Evolutionary conservation across 1,284 basidiomycete genomes (phyloP).

Genomic region (Irpex sp.): DNA sequence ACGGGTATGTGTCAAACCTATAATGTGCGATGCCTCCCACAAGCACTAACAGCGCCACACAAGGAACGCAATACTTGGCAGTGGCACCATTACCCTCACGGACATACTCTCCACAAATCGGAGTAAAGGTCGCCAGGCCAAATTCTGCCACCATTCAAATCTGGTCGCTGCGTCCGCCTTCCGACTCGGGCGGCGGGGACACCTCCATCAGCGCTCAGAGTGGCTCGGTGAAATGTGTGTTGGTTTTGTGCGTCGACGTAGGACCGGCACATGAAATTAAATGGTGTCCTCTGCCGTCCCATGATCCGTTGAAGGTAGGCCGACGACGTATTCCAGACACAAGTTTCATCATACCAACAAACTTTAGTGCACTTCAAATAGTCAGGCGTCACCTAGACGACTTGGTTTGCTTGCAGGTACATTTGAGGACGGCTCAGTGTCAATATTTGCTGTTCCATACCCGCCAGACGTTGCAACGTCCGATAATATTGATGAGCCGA

Average conservation of each 20-base stretch:
- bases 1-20: conserved; percentile 17
- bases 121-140: conserved; percentile 48
- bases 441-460: conserved; percentile 74
- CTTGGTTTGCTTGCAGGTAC: conserved; percentile 80
- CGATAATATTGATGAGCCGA: conserved; percentile 21
- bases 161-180: conserved; percentile 42
- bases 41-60: conserved; percentile 37
- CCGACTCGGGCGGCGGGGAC: conserved; percentile 16
- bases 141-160: conserved; percentile 66
- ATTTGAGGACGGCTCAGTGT: conserved; percentile 81
- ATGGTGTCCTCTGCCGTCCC: conserved; percentile 86
- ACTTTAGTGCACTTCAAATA: neutral
- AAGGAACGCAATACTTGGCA: conserved; percentile 74
- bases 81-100: conserved; percentile 71
- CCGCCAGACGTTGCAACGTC: conserved; percentile 47
- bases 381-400: conserved; percentile 42
- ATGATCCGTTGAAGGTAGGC: conserved; percentile 41
- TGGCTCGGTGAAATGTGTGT: conserved; percentile 60
- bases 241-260: conserved; percentile 74
- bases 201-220: conserved; percentile 14
- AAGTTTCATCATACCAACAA: neutral
- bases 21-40: neutral
- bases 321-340: neutral
- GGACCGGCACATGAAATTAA: conserved; percentile 76
- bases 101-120: conserved; percentile 57